These are phyloP conservation scores for Ganoderma lucidum DNA, from an alignment of 1,284 basidiomycete genomes.

Conservation along the genomic window DNA sequence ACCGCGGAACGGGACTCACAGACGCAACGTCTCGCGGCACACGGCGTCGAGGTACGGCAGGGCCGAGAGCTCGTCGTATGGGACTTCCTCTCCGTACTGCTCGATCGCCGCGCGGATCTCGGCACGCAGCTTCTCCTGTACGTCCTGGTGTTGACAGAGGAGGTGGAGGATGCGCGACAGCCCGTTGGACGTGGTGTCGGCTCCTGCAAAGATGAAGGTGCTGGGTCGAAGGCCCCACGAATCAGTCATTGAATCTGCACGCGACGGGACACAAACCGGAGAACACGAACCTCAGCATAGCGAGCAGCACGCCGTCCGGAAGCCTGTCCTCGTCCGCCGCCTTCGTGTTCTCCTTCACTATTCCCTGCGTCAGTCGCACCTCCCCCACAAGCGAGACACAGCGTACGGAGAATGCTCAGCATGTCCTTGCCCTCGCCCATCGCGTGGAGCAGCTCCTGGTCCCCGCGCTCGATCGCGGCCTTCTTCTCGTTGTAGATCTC, in stretches of 20 bases:
- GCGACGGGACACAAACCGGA: too few species aligned
- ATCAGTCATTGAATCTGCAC: too few species aligned
- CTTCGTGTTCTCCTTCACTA: constrained; percentile 42
- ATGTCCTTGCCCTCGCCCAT: constrained; percentile 52
- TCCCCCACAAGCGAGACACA: not conserved
- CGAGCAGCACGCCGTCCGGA: too few species aligned
- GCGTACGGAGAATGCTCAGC: constrained; percentile 49
- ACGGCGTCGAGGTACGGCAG: constrained; percentile 44
- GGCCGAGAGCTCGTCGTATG: constrained; percentile 37
- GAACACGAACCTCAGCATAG: too few species aligned
- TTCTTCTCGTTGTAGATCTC: constrained; percentile 51
- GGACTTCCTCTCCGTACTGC: constrained; percentile 29
- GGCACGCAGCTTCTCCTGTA: constrained; percentile 29
- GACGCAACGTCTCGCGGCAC: constrained; percentile 44
- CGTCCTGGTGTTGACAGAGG: constrained; percentile 13
- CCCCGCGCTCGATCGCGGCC: constrained; percentile 31
- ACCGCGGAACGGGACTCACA: constrained; percentile 25
- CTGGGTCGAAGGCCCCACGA: constrained; percentile 14
- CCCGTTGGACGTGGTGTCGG: constrained; percentile 41
- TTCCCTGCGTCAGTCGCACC: not conserved
- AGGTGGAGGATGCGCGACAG: constrained; percentile 39
- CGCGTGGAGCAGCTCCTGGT: constrained; percentile 34
- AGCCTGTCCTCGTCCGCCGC: constrained; percentile 35
- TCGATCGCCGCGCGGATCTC: constrained; percentile 34
- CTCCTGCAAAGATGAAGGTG: constrained; percentile 38